Evolutionary conservation across 495 filamentous ascomycete genomes (phyloP).

Genomic region (Immersiella caudata): DNA sequence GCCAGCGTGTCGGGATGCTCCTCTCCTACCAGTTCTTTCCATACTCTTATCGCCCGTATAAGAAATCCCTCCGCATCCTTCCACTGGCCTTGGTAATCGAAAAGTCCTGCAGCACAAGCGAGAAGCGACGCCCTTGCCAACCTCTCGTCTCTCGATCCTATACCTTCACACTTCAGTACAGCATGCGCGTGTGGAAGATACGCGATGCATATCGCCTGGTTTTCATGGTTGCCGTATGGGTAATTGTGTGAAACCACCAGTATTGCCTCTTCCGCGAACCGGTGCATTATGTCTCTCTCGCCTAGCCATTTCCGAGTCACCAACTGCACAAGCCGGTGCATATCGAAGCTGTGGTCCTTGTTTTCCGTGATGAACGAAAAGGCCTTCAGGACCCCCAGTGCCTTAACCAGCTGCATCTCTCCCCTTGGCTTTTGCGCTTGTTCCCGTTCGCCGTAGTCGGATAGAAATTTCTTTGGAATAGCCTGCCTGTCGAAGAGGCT

Average conservation of each 20-base stretch:
- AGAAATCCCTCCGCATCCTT: slow-evolving; percentile 45
- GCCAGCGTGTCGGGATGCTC: too few relatives aligned
- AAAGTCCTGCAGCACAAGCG: slow-evolving; percentile 18
- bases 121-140: slow-evolving; percentile 15
- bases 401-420: slow-evolving; percentile 33
- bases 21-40: slow-evolving; percentile 31
- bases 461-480: slow-evolving; percentile 42
- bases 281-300: slow-evolving; percentile 26
- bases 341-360: slow-evolving; percentile 32
- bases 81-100: slow-evolving; percentile 39
- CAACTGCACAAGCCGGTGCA: slow-evolving; percentile 52
- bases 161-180: slow-evolving; percentile 26
- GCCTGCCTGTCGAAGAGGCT: slow-evolving; percentile 45
- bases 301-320: slow-evolving; percentile 49
- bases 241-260: slow-evolving; percentile 36
- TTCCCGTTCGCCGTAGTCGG: too few relatives aligned
- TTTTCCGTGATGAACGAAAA: slow-evolving; percentile 42
- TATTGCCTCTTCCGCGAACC: slow-evolving; percentile 37
- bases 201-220: slow-evolving; percentile 39
- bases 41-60: slow-evolving; percentile 34
- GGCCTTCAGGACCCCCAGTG: slow-evolving; percentile 40
- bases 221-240: slow-evolving; percentile 39
- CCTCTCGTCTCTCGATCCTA: slow-evolving; percentile 5
- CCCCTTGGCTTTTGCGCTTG: not conserved
- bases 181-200: slow-evolving; percentile 43